These are phyloP conservation scores for Vitis rupestris DNA, from an alignment of 164 flowering plant species.

Conservation along the genomic window DNA sequence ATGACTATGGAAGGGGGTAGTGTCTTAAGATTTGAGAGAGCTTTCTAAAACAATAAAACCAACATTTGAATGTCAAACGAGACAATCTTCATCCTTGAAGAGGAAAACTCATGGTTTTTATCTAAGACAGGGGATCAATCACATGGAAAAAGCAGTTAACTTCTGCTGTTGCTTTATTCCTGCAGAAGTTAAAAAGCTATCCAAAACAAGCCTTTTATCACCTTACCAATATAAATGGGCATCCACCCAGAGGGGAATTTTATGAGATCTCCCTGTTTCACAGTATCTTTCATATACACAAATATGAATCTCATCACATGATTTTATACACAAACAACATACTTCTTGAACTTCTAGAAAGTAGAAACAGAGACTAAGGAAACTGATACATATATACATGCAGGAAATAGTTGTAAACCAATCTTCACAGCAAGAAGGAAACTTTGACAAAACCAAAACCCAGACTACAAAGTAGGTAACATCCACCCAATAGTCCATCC, in stretches of 20 bases:
- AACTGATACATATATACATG: not conserved
- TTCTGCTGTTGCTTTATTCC: too few species aligned
- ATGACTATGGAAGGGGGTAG: too few species aligned
- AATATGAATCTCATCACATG: not conserved
- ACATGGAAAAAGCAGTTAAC: too few species aligned
- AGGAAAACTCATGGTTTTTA: too few species aligned
- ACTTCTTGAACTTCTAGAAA: not conserved
- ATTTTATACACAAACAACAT: not conserved
- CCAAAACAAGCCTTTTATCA: not conserved
- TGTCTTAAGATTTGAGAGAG: too few species aligned
- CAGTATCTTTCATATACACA: not conserved
- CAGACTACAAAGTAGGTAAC: conserved; percentile 33
- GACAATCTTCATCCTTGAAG: too few species aligned
- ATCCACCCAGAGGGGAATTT: not conserved
- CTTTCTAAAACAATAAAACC: too few species aligned
- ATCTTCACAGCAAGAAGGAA: conserved; percentile 3
- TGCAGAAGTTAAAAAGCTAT: not conserved
- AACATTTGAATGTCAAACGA: too few species aligned
- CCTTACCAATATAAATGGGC: not conserved
- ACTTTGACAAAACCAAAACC: not conserved
- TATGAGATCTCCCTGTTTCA: not conserved
- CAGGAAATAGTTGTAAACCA: conserved; percentile 2
- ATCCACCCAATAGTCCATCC: conserved; percentile 60
- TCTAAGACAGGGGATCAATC: too few species aligned
- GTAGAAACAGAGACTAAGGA: not conserved